phyloP scores from a whole-genome alignment of 176 grass and related monocot species.

The Areca catechu region DNA sequence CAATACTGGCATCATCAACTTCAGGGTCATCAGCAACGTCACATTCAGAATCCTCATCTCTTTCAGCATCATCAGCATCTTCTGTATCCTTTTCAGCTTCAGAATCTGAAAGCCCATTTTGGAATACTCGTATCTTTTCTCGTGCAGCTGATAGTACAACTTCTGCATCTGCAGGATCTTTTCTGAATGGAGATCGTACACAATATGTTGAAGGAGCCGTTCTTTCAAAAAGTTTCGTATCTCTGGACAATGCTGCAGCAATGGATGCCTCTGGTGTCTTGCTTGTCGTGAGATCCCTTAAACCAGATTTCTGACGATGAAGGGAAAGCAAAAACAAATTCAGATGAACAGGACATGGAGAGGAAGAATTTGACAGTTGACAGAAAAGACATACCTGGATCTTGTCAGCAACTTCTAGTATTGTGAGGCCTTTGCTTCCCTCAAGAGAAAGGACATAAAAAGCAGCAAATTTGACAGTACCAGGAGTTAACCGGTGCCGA shows the following conservation, averaged over 20 bases:
- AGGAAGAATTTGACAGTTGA: no score
- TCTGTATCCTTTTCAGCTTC: constrained; percentile 58
- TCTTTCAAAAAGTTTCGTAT: constrained; percentile 90
- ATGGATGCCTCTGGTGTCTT: constrained; percentile 98
- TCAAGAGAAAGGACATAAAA: constrained; percentile 97
- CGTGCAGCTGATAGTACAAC: constrained; percentile 55
- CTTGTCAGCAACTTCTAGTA: constrained; percentile 92
- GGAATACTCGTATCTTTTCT: constrained; percentile 83
- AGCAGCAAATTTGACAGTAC: constrained; percentile 97
- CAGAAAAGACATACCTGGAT: constrained; percentile 56
- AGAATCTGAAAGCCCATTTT: constrained; percentile 59
- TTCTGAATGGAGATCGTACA: constrained; percentile 71
- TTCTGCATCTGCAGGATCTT: constrained; percentile 78
- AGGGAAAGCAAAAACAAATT: background rate
- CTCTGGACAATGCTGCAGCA: constrained; percentile 86
- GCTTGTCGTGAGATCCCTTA: constrained; percentile 96
- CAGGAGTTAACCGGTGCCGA: constrained; percentile 84
- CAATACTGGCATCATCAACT: constrained; percentile 52
- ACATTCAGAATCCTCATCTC: constrained; percentile 85
- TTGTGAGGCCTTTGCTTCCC: constrained; percentile 71
- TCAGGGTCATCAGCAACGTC: constrained; percentile 69
- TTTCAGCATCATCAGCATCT: constrained; percentile 63
- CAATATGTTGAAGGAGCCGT: constrained; percentile 95
- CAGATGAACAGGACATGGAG: background rate
- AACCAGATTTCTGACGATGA: constrained; percentile 65